These are phyloP conservation scores for Acacia acuminata DNA, from an alignment of 306 rosid genomes.

Conservation along the genomic window DNA sequence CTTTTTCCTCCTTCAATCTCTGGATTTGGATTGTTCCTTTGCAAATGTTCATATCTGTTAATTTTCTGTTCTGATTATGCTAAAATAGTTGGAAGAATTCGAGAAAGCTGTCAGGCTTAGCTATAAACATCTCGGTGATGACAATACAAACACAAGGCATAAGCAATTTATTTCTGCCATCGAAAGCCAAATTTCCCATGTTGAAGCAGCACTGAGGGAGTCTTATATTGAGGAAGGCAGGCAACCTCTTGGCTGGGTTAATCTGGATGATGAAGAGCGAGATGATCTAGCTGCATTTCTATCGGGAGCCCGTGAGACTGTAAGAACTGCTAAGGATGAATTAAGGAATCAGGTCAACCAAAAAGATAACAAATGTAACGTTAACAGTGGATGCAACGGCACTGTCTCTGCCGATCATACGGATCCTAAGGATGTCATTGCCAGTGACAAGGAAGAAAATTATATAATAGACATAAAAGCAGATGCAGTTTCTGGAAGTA, in stretches of 20 bases:
- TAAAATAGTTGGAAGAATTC: constrained; percentile 83
- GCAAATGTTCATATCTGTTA: background rate
- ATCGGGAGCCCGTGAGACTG: constrained; percentile 58
- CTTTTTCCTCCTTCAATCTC: constrained; percentile 15
- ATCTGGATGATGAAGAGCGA: constrained; percentile 78
- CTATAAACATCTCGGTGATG: constrained; percentile 64
- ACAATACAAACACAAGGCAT: constrained; percentile 64
- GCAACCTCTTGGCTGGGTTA: constrained; percentile 84
- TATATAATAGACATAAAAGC: constrained; percentile 51
- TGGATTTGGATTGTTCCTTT: background rate
- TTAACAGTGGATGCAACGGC: constrained; percentile 39
- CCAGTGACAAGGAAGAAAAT: constrained; percentile 37
- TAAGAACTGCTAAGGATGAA: constrained; percentile 44
- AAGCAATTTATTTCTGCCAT: constrained; percentile 83
- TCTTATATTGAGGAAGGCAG: constrained; percentile 66
- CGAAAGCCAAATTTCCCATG: constrained; percentile 75
- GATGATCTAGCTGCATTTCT: constrained; percentile 95
- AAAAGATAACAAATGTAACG: constrained; percentile 41
- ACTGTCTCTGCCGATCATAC: constrained; percentile 41
- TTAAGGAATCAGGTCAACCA: constrained; percentile 40
- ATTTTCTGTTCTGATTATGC: constrained; percentile 35
- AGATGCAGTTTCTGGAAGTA: constrained; percentile 44
- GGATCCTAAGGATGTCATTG: constrained; percentile 46
- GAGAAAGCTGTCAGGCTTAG: constrained; percentile 86
- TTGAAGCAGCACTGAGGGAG: constrained; percentile 68